A percentile compares a stretch with the other conserved stretches of the same genome.
Conservation (phyloP, 345 rosid species). For the Lepidium didymum region DNA sequence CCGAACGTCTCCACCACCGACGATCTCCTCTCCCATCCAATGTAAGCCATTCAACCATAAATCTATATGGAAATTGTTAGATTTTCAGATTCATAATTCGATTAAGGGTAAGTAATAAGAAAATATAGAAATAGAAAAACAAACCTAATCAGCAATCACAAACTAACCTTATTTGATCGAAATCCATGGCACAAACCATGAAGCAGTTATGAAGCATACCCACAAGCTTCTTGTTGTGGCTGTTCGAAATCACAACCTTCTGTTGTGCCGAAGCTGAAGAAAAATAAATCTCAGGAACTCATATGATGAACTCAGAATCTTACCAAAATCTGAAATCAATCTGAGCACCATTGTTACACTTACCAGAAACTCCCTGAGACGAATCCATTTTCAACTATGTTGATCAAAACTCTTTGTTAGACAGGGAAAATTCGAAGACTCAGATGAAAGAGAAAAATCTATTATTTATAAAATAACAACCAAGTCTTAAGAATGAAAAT, state of each 20-base stretch:
- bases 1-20: too few relatives aligned
- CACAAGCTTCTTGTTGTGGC: constrained; percentile 56
- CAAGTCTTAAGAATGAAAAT: too few relatives aligned
- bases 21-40: too few relatives aligned
- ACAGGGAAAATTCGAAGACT: too few relatives aligned
- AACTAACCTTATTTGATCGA: constrained; percentile 49
- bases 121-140: constrained; percentile 1
- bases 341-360: background rate
- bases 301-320: background rate
- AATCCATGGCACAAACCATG: constrained; percentile 71
- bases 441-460: too few relatives aligned
- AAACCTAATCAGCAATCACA: background rate
- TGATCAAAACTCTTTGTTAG: too few relatives aligned
- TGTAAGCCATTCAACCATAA: too few relatives aligned
- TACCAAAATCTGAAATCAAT: background rate
- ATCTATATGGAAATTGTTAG: too few relatives aligned
- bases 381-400: constrained; percentile 37
- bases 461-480: too few relatives aligned
- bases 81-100: background rate
- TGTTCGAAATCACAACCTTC: constrained; percentile 45
- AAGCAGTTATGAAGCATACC: constrained; percentile 63
- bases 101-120: background rate
- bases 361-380: constrained; percentile 40
- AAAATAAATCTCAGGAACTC: background rate
- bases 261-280: constrained; percentile 28